These are phyloP conservation scores for Trichoderma sp. DNA, from an alignment of 2,329 filamentous ascomycete species.

Conservation along the genomic window DNA sequence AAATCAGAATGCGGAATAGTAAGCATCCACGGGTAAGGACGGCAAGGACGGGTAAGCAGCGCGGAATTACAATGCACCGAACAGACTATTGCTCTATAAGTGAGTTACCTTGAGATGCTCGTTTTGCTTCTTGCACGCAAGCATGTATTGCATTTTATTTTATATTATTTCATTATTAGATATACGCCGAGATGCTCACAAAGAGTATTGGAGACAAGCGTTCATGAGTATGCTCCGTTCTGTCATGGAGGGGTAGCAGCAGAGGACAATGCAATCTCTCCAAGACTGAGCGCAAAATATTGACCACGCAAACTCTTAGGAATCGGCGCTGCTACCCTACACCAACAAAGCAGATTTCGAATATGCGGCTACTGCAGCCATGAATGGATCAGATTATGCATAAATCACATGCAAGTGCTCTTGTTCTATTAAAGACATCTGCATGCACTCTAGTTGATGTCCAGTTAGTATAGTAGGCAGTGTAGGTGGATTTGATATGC, in stretches of 20 bases:
- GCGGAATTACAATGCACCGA: background rate
- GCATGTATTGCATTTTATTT: no score
- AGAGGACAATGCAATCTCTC: background rate
- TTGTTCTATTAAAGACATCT: background rate
- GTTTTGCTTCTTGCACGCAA: background rate
- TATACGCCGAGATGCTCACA: background rate
- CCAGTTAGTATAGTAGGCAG: background rate
- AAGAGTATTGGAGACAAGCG: background rate
- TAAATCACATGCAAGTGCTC: background rate
- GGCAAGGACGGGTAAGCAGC: background rate
- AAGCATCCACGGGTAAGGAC: background rate
- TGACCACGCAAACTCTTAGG: background rate
- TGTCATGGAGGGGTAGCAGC: background rate
- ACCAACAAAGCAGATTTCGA: background rate
- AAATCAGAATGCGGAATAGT: background rate
- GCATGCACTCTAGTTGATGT: background rate
- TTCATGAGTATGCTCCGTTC: background rate
- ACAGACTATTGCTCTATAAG: no score
- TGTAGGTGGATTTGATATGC: background rate
- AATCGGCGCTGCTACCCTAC: background rate
- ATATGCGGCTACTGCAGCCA: background rate
- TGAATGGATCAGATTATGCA: background rate
- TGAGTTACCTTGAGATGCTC: background rate
- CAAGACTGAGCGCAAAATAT: background rate
- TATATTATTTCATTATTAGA: no score